Evolutionary conservation across 768 basidiomycete genomes (phyloP), one percentile per base, ranked within the genome.

Genomic region (Leucocoprinus birnbaumii): DNA sequence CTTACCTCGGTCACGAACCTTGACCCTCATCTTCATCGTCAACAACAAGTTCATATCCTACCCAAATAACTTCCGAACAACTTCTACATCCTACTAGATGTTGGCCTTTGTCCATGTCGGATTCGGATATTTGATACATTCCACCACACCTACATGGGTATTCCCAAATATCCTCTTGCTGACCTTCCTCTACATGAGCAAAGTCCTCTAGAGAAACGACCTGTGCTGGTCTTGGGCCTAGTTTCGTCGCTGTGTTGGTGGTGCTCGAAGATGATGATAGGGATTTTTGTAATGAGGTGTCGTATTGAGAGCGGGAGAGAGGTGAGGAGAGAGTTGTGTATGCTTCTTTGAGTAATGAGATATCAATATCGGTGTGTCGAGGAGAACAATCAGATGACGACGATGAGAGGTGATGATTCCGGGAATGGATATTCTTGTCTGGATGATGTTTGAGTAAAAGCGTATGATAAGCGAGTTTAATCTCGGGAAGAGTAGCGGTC

Each of bases 51-150:
- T 93, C 86, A 62, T 91, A 93, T 1, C 91, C 91, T n/a, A 84
- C 87, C 88, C 90, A 93, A 1, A 93, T 73, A 8, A 82, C 83
- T 67, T 93, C 91, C 14, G 91, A 94, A 65, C 91, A 93, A 51
- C 81, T 80, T 52, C 70, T 79, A 59, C 91, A 94, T 1, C 79
- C 83, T 9, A 91, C 71, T 5, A 93, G 75, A 65, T 93, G 91
- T 47, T 73, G 73, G n/a, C 82, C 91, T 1, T 68, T 69, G 56
- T 92, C 89, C 75, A 93, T 78, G 48, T 86, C 78, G 1, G 61
- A 67, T 51, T 77, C 76, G 0, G 73, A 74, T 53, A 93, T 82
- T 35, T 61, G 68, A 62, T 91, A 93, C 18, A 45, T 56, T 5
- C 87, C 87, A 42, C 89, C 88, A 62, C 91, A 94, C 18, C 91